phyloP scores from a whole-genome alignment of 2,329 filamentous ascomycete genomes.

The Colletotrichum caudatum region DNA sequence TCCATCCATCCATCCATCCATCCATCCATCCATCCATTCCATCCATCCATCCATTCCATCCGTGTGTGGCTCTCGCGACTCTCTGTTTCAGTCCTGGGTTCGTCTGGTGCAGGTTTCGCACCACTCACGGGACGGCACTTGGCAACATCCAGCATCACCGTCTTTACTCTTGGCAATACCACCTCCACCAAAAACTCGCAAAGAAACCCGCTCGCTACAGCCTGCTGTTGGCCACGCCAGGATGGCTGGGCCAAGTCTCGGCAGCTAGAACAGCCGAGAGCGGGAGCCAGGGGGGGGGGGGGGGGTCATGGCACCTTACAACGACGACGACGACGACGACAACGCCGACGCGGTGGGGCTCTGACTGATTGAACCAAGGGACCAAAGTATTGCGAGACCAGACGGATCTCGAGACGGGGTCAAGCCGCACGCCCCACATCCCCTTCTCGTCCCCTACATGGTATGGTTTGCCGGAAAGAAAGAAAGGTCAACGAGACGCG shows the following conservation, averaged over 20 bases:
- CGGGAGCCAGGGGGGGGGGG: background rate
- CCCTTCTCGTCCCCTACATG: background rate
- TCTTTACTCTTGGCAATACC: constrained; percentile 17
- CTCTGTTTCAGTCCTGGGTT: constrained; percentile 38
- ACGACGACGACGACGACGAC: background rate
- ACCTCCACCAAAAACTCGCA: background rate
- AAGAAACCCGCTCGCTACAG: background rate
- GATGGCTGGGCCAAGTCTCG: constrained; percentile 11
- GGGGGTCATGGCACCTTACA: background rate
- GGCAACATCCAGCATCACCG: constrained; percentile 20
- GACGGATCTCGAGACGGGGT: constrained; percentile 7
- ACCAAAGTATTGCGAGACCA: constrained; percentile 1
- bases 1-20: background rate
- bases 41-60: background rate
- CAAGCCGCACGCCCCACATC: background rate
- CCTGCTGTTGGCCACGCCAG: background rate
- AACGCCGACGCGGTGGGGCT: background rate
- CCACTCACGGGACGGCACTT: constrained; percentile 22
- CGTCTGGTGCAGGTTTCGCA: constrained; percentile 36
- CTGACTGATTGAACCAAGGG: constrained; percentile 10
- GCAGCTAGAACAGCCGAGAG: constrained; percentile 25
- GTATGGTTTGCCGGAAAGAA: too few species aligned
- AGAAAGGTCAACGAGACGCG: constrained; percentile 18
- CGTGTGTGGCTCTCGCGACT: background rate
- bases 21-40: background rate